Evolutionary conservation across 352 stramenopile genomes (phyloP).

Genomic region (Phytophthora crassamura): DNA sequence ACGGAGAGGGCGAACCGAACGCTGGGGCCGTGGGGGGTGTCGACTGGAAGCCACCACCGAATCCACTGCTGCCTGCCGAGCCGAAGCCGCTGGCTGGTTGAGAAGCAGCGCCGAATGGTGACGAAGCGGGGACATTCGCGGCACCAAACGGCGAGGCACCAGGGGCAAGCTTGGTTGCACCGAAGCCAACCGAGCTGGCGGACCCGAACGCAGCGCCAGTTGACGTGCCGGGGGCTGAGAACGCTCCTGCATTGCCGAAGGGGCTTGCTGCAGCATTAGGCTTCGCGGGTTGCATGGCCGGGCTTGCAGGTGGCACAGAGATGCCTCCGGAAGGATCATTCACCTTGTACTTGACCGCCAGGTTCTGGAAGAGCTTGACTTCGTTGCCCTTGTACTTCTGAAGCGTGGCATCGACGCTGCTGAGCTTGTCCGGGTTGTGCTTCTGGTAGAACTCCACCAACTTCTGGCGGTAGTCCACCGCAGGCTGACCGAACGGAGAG

Average conservation of each 20-base stretch:
- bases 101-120: conserved; percentile 52
- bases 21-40: conserved; percentile 24
- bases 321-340: conserved; percentile 17
- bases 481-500: conserved; percentile 51
- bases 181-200: conserved; percentile 52
- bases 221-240: conserved; percentile 34
- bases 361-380: conserved; percentile 78
- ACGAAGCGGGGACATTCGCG: conserved; percentile 29
- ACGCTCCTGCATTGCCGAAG: conserved; percentile 68
- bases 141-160: conserved; percentile 52
- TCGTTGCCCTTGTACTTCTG: conserved; percentile 91
- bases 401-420: conserved; percentile 87
- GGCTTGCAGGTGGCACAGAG: conserved; percentile 32
- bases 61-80: conserved; percentile 33
- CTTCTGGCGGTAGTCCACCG: conserved; percentile 64
- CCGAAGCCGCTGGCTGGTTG: conserved; percentile 37
- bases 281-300: conserved; percentile 47
- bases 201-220: conserved; percentile 47
- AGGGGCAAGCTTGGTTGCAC: conserved; percentile 31
- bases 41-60: conserved; percentile 37
- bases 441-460: conserved; percentile 93
- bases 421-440: conserved; percentile 91
- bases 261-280: conserved; percentile 54
- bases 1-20: conserved; percentile 38
- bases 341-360: conserved; percentile 82